Base-by-base conservation (phyloP, 78 protist species). In the Dictyostelium citrinum region DNA sequence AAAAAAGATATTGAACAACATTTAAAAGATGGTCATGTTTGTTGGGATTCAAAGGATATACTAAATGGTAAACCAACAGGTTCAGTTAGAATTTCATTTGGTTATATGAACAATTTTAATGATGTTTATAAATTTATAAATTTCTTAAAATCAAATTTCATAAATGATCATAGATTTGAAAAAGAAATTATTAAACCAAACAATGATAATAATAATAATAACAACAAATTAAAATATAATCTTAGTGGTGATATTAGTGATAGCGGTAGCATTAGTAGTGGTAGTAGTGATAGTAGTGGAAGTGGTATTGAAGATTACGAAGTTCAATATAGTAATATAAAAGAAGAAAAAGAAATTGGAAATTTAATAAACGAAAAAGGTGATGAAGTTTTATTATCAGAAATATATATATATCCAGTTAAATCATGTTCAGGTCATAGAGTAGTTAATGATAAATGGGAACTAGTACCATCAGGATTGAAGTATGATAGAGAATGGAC, bases 31-130 rank as follows among this genome's bases (percentile, higher is more conserved):
- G 98, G 98, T 9, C 96, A 97, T 67, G 95, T 84, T 35, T 97
- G 98, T 78, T 81, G 98, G 90, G 97, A 97, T 67, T 95, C 91
- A 39, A 58, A 45, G 27, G 97, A 97, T 82, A 74, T 97, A n/a
- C 39, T 97, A 35, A 86, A 93, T 51, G 97, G 97, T 20, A 95
- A 49, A 79, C 97, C 95, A 12, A 93, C 96, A 29, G 98, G 98
- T 27, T 91, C 96, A 4, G 72, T 97, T 12, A 75, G 98, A 37
- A 76, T 90, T 1, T 96, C 97, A 16, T 12, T 90, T 24, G 98
- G 98, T 39, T 71, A 72, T 41, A 64, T 71, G 93, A 70, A 90
- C 12, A 76, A 35, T 27, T 71, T 82, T 60, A 41, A 72, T 24
- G 98, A 97, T 39, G 75, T 95, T 46, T 83, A 58, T 8, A 80